Percentiles rank a stretch among this genome's conserved stretches.
These are phyloP conservation scores for Pichia sp. DNA, from an alignment of 1,139 yeast genomes.

Conservation along the genomic window DNA sequence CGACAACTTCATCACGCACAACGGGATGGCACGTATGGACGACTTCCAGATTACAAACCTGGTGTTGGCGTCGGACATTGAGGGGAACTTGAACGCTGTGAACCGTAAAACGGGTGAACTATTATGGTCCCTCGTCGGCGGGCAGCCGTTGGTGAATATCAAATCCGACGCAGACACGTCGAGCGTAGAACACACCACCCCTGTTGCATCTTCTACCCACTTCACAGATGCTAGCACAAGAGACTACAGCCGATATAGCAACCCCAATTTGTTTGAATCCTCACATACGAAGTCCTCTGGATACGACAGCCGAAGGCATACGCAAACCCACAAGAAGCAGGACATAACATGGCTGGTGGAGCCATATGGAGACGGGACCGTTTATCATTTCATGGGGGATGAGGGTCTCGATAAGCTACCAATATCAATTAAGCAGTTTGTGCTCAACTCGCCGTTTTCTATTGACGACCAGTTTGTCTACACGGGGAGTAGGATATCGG, in stretches of 20 bases:
- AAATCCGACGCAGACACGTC: constrained; percentile 18
- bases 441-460: constrained; percentile 78
- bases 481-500: constrained; percentile 78
- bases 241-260: neutral
- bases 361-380: constrained; percentile 79
- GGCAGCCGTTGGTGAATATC: constrained; percentile 42
- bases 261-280: neutral
- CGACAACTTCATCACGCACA: constrained; percentile 9
- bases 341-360: constrained; percentile 75
- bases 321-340: constrained; percentile 6
- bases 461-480: constrained; percentile 84
- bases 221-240: neutral
- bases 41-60: constrained; percentile 61
- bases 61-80: constrained; percentile 74
- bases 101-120: constrained; percentile 72
- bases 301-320: constrained; percentile 4
- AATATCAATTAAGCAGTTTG: constrained; percentile 72
- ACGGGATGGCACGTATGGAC: constrained; percentile 21
- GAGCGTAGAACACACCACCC: constrained; percentile 20
- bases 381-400: constrained; percentile 80
- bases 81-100: constrained; percentile 82
- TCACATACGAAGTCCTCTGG: neutral
- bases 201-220: neutral
- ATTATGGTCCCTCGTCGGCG: constrained; percentile 68
- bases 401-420: constrained; percentile 80